phyloP scores from a whole-genome alignment of 1,284 basidiomycete genomes.

The Pseudozyma thailandica region DNA sequence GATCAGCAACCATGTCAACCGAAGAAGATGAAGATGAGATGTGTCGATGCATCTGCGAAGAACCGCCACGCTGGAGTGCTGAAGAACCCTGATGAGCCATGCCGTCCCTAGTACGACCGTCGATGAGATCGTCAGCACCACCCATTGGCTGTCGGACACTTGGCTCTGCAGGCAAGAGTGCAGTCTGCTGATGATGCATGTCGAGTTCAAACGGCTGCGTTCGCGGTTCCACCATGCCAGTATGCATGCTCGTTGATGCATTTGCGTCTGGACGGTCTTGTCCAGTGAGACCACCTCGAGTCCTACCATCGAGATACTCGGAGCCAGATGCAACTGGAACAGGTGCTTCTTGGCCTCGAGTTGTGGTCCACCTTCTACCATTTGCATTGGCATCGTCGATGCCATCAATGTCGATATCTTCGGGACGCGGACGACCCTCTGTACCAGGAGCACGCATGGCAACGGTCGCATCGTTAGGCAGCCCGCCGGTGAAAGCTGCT shows the following conservation, averaged over 20 bases:
- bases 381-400: slow-evolving; percentile 4
- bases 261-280: neutral
- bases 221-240: neutral
- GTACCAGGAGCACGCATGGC: slow-evolving; percentile 10
- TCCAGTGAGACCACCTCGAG: neutral
- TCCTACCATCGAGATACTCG: too few species aligned
- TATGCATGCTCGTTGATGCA: neutral
- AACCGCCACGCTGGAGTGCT: slow-evolving; percentile 5
- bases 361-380: slow-evolving; percentile 15
- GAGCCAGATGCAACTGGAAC: neutral
- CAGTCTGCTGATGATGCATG: slow-evolving; percentile 2
- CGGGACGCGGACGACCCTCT: slow-evolving; percentile 9
- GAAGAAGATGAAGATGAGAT: slow-evolving; percentile 18
- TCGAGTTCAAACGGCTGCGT: slow-evolving; percentile 1
- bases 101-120: neutral
- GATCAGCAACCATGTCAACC: slow-evolving; percentile 10
- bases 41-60: slow-evolving; percentile 24
- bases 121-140: neutral
- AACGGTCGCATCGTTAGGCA: slow-evolving; percentile 13
- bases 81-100: neutral
- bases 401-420: slow-evolving; percentile 18
- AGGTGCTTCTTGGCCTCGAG: neutral
- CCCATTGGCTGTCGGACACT: neutral
- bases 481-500: slow-evolving; percentile 10
- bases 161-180: neutral